A percentile compares a stretch with the other conserved stretches of the same genome.
phyloP scores from a whole-genome alignment of 495 filamentous ascomycete species.

The Penicillium angulare region DNA sequence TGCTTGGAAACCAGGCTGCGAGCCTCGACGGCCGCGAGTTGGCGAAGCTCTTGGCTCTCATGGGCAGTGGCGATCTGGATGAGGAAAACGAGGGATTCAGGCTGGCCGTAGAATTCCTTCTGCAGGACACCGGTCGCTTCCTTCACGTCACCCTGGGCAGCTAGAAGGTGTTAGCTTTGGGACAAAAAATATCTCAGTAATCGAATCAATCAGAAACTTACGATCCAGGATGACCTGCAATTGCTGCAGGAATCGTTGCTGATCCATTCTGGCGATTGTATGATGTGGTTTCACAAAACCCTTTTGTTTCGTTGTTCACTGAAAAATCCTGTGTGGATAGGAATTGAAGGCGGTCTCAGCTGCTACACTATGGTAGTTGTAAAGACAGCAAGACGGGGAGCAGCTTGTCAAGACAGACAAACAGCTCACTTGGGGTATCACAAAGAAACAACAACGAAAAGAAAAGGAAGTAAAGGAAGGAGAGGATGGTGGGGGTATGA shows the following conservation, averaged over 20 bases:
- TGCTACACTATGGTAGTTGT: conserved; percentile 1
- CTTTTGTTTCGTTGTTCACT: neutral
- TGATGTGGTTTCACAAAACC: neutral
- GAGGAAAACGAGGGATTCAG: conserved; percentile 76
- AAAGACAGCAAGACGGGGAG: conserved; percentile 24
- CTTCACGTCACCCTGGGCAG: conserved; percentile 63
- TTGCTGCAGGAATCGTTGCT: conserved; percentile 70
- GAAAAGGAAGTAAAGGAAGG: conserved; percentile 18
- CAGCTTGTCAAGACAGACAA: conserved; percentile 35
- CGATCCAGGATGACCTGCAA: conserved; percentile 73
- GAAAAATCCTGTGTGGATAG: too few relatives aligned
- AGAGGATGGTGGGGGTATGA: conserved; percentile 19
- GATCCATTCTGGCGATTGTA: conserved; percentile 64
- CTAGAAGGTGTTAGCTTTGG: conserved; percentile 12
- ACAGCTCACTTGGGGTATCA: conserved; percentile 39
- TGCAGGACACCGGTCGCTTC: conserved; percentile 84
- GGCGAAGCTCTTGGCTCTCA: conserved; percentile 67
- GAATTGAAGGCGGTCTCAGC: conserved; percentile 26
- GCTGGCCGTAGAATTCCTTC: conserved; percentile 85
- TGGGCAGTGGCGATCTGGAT: conserved; percentile 81
- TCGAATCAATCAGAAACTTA: conserved; percentile 47
- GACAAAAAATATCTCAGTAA: neutral
- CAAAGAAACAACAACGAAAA: conserved; percentile 25
- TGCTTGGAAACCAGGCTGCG: conserved; percentile 79
- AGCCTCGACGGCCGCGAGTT: conserved; percentile 87